Percentiles rank a stretch among this genome's conserved stretches.
These are phyloP conservation scores for Sungouiella blattae DNA, from an alignment of 805 yeast genomes.

Conservation along the genomic window DNA sequence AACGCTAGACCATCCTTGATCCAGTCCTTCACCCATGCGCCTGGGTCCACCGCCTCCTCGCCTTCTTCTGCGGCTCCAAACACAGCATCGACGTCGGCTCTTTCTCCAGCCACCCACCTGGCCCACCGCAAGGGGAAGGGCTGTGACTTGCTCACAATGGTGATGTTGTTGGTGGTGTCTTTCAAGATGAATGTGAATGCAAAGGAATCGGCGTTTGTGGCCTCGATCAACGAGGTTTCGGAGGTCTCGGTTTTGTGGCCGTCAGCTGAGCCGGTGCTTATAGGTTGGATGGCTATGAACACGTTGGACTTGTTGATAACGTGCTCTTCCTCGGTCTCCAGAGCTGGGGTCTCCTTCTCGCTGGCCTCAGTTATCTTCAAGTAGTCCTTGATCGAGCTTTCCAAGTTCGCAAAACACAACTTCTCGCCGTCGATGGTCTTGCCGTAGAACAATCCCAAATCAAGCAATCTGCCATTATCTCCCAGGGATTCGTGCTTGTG, in stretches of 20 bases:
- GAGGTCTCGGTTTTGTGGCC: slow-evolving; percentile 3
- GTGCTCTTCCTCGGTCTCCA: slow-evolving; percentile 17
- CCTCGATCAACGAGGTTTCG: slow-evolving; percentile 37
- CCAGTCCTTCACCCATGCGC: slow-evolving; percentile 46
- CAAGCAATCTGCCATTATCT: slow-evolving; percentile 22
- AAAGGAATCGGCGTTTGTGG: slow-evolving; percentile 53
- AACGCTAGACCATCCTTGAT: slow-evolving; percentile 61
- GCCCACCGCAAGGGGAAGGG: slow-evolving; percentile 91
- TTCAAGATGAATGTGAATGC: slow-evolving; percentile 71
- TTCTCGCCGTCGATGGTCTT: slow-evolving; percentile 82
- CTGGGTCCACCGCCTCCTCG: slow-evolving; percentile 30
- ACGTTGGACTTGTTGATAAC: slow-evolving; percentile 51
- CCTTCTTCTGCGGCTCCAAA: slow-evolving; percentile 21
- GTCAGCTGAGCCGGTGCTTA: slow-evolving; percentile 22
- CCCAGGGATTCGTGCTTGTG: slow-evolving; percentile 23
- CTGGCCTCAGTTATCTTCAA: slow-evolving; percentile 22
- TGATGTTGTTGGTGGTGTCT: slow-evolving; percentile 76
- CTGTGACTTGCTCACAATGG: slow-evolving; percentile 76
- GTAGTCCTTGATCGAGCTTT: slow-evolving; percentile 56
- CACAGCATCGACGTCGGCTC: slow-evolving; percentile 16
- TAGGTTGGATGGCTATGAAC: slow-evolving; percentile 69
- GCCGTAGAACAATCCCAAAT: slow-evolving; percentile 72
- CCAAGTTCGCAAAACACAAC: slow-evolving; percentile 82
- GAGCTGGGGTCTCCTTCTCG: slow-evolving; percentile 1
- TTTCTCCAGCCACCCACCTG: slow-evolving; percentile 72